Evolutionary conservation across 2,329 filamentous ascomycete genomes (phyloP), one percentile per base, ranked within the genome.

Genomic region (Orbilia ellipsospora): DNA sequence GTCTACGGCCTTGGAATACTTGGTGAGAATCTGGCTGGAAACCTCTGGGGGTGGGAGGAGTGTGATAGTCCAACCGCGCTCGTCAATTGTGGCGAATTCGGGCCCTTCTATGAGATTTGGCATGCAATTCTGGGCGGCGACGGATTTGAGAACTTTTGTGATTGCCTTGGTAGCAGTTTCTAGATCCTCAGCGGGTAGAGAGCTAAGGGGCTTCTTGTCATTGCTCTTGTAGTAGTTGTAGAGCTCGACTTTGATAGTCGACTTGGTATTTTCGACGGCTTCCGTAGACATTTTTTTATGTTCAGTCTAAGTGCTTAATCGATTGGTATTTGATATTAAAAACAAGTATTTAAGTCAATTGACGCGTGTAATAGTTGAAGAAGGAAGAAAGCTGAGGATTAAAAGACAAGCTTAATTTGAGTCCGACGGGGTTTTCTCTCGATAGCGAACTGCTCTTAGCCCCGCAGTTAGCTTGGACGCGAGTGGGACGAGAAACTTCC

Each of bases 151-250:
- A 23, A 68, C 48, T 20, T 74, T 74, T 36, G 52, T 68, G 6
- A 68, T 63, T 15, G 63, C 20, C 13, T 51, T 28, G 18, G 51
- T 62, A 31, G 48, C 54, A 6, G 57, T 52, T 16, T 68, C 70
- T 20, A 68, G 26, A 44, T 74, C 70, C 18, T 62, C 63, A 8
- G 56, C 44, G 4, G 63, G 51, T 7, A 74, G 64, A 7, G 70
- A 68, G 63, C 70, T 54, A 36, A 74, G 70, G 36, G 70, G 57
- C 57, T 74, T 74, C 57, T 50, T 74, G 45, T 74, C 59, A 2
- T 60, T 57, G 59, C 70, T 74, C 16, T 31, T 68, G 31, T 74
- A 74, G 57, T 74, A 74, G 44, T 59, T 50, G 44, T 74, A 74
- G 16, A 60, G 55, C 64, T 68, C 54, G 31, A 51, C 51, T n/a